phyloP scores from a whole-genome alignment of 73 alveolate genomes.

The Symbiodinium natans region DNA sequence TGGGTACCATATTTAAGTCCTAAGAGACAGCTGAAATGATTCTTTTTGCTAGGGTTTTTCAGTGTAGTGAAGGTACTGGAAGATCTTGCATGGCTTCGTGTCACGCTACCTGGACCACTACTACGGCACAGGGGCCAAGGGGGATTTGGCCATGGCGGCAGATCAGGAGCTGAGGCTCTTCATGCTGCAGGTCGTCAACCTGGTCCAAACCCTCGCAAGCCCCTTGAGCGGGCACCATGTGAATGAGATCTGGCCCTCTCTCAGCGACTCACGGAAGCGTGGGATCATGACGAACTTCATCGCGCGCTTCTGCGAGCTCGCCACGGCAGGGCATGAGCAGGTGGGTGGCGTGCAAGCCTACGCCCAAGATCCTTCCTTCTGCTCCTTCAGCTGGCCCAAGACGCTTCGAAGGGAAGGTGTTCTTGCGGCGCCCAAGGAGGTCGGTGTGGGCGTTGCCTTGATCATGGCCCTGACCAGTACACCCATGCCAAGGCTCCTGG shows the following conservation, averaged over 20 bases:
- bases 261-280: neutral
- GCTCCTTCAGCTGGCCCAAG: constrained; percentile 6
- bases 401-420: neutral
- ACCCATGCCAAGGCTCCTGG: constrained; percentile 19
- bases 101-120: constrained; percentile 2
- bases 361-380: constrained; percentile 26
- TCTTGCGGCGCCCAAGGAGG: constrained; percentile 20
- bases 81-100: neutral
- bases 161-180: constrained; percentile 15
- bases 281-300: neutral
- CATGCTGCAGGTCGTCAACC: neutral
- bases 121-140: constrained; percentile 11
- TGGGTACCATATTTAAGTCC: no score
- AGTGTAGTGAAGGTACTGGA: neutral
- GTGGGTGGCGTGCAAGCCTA: constrained; percentile 30
- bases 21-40: no score
- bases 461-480: constrained; percentile 21
- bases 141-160: constrained; percentile 1
- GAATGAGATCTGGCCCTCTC: neutral
- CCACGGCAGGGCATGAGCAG: constrained; percentile 20
- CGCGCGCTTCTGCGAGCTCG: constrained; percentile 14
- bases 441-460: neutral
- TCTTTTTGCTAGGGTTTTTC: no score
- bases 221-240: neutral
- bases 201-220: neutral